Base-by-base conservation (phyloP, 306 rosid genomes). In the Vigna hirtella region DNA sequence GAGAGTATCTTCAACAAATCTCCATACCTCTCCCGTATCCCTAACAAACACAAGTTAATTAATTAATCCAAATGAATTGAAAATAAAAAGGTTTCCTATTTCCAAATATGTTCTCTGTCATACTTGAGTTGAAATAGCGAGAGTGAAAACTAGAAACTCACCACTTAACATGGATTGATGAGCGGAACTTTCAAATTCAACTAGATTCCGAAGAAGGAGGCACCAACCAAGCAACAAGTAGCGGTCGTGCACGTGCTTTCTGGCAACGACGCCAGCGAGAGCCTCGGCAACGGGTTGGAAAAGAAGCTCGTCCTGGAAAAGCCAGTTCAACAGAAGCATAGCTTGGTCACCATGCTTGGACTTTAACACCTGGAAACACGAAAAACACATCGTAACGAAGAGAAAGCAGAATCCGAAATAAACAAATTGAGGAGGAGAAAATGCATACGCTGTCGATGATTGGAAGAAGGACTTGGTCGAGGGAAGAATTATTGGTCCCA, bases 141-240 rank as follows among this genome's bases (percentile, higher is more conserved):
- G 42, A 64, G 48, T 7, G 56, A 26, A 34, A 63, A 66, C 4
- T 2, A 18, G 40, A 63, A 73, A 56, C 80, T 72, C 83, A 94
- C 98, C 97, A 36, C 74, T 72, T 74, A 89, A 73, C 70, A 85
- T 28, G 63, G 84, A 83, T 26, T 85, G 90, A 66, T 66, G 66
- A n/a, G 28, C 40, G 57, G 85, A 79, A 75, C 43, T 72, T 53
- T 92, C 93, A 26, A 40, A 89, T 56, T 92, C 92, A 18, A 87
- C 74, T 32, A 92, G 87, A 61, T 77, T 81, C 50, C 98, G 90
- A 20, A 89, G 87, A 30, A 94, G 89, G 5, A 86, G 47, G 81
- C 98, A 94, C 98, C 98, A 94, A 40, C 95, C 96, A 42, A 92
- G 81, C 77, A 88, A 82, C 69, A 94, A 66, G 61, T 89, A 94